Evolutionary conservation across 805 yeast species (phyloP).

Genomic region (Wickerhamiella australiensis): DNA sequence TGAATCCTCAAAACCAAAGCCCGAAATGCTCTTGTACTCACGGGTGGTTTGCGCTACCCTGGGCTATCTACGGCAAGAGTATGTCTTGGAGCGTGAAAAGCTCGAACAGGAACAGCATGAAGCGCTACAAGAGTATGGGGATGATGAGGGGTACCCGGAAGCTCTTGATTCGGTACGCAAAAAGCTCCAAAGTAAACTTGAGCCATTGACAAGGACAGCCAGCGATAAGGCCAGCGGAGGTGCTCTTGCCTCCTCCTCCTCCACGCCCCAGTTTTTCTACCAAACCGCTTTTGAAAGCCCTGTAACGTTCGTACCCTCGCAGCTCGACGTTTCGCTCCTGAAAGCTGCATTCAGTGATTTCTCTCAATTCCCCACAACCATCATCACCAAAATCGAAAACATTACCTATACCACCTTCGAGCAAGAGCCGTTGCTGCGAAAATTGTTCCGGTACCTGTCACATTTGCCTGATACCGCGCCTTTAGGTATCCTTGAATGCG

Average conservation of each 20-base stretch:
- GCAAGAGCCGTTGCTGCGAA: slow-evolving; percentile 41
- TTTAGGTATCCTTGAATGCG: slow-evolving; percentile 70
- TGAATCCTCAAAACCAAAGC: slow-evolving; percentile 20
- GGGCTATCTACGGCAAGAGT: slow-evolving; percentile 39
- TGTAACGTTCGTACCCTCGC: slow-evolving; percentile 56
- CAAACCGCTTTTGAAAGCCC: slow-evolving; percentile 63
- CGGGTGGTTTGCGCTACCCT: slow-evolving; percentile 59
- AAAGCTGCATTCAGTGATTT: slow-evolving; percentile 50
- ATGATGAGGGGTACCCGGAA: slow-evolving; percentile 18
- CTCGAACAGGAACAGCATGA: slow-evolving; percentile 35
- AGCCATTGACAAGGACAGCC: slow-evolving; percentile 21
- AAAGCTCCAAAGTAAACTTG: neutral
- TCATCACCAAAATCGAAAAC: slow-evolving; percentile 55
- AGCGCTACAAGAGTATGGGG: slow-evolving; percentile 30
- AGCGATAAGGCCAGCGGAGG: slow-evolving; percentile 23
- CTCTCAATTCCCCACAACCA: slow-evolving; percentile 51
- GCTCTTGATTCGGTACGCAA: slow-evolving; percentile 14
- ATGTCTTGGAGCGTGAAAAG: neutral
- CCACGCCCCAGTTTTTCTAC: slow-evolving; percentile 49
- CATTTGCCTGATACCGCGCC: slow-evolving; percentile 81
- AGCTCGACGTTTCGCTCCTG: slow-evolving; percentile 67
- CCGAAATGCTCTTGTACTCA: slow-evolving; percentile 37
- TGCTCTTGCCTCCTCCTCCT: slow-evolving; percentile 25
- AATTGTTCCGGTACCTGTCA: slow-evolving; percentile 58
- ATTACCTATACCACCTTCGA: slow-evolving; percentile 49